Percentiles rank a stretch among this genome's conserved stretches.
phyloP scores from a whole-genome alignment of 345 rosid genomes.

The Angophora floribunda region DNA sequence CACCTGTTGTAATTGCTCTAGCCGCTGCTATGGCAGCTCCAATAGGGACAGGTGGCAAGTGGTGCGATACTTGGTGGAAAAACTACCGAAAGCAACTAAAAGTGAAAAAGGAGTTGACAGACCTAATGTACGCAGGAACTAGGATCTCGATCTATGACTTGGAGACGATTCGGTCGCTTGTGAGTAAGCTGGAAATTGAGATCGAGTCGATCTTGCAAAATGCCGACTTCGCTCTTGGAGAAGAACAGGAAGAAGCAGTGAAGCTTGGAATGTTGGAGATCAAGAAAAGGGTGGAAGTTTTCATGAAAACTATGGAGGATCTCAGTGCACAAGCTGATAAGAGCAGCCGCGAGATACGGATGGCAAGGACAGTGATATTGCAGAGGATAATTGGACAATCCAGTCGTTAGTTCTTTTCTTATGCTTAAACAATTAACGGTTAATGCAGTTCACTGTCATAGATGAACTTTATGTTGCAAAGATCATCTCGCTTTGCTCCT shows the following conservation, averaged over 20 bases:
- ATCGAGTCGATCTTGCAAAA: slow-evolving; percentile 46
- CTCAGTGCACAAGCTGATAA: slow-evolving; percentile 47
- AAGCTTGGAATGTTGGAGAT: slow-evolving; percentile 68
- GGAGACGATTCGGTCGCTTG: slow-evolving; percentile 46
- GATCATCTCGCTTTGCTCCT: neutral
- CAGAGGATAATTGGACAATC: slow-evolving; percentile 46
- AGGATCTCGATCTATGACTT: slow-evolving; percentile 43
- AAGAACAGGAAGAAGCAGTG: slow-evolving; percentile 39
- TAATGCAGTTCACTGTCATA: neutral
- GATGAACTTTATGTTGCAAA: neutral
- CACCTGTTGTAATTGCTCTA: slow-evolving; percentile 57
- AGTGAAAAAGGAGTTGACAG: slow-evolving; percentile 34
- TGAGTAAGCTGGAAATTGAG: slow-evolving; percentile 32
- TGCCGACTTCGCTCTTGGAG: slow-evolving; percentile 41
- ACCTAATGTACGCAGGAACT: slow-evolving; percentile 28
- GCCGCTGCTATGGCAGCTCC: slow-evolving; percentile 66
- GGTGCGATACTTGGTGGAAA: slow-evolving; percentile 64
- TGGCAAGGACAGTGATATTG: slow-evolving; percentile 59
- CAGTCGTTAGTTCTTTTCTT: neutral
- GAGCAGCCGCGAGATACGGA: slow-evolving; percentile 49
- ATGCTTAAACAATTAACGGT: neutral
- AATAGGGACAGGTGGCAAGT: slow-evolving; percentile 60
- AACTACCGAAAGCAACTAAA: slow-evolving; percentile 40
- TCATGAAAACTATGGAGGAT: slow-evolving; percentile 40
- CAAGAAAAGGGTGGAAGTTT: slow-evolving; percentile 53